Evolutionary conservation across 2,329 filamentous ascomycete species (phyloP), one percentile per base, ranked within the genome.

Genomic region (Clonostachys sp.): DNA sequence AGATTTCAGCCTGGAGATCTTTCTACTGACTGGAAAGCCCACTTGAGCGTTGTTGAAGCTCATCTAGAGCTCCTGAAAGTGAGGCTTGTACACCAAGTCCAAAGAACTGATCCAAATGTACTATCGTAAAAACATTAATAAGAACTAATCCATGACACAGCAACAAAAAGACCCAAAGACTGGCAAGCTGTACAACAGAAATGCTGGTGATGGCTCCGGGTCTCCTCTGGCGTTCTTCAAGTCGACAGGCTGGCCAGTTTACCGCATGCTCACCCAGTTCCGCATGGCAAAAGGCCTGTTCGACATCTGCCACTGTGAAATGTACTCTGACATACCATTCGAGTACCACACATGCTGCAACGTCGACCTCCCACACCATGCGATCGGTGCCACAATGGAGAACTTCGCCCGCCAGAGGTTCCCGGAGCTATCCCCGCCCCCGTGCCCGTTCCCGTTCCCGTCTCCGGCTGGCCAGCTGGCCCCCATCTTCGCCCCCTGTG

Each of bases 101-200:
- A 30, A 10, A 30, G 24, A 30, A 1, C 24, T 30, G 24, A 10
- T 30, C 9, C 24, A 30, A 30, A 30, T 30, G 9, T 9, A 30
- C 24, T 10, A 10, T 30, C 4, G 24, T 4, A 30, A 30, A 30
- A 30, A 30, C 8, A 30, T 4, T 9, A 10, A 30, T 10, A 30
- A 30, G 24, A 10, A 30, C 9, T 4, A 30, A 30, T 30, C 1
- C 8, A 41, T 47, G 14, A 45, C 39, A 3, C 41, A 33, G 5
- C 30, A 39, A 4, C 44, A 48, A 7, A 41, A 46, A 6, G 41
- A 41, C 9, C 13, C 5, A 30, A 24, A 24, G 20, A 24, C 20
- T 6, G 20, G 20, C 20, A 24, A 24, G 20, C 40, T 45, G 2
- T 5, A 35, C 18, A 48, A 57, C 41, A 51, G 51, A 1, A 45